Base-by-base conservation (phyloP, 2,329 filamentous ascomycete genomes). In the Venturia effusa region DNA sequence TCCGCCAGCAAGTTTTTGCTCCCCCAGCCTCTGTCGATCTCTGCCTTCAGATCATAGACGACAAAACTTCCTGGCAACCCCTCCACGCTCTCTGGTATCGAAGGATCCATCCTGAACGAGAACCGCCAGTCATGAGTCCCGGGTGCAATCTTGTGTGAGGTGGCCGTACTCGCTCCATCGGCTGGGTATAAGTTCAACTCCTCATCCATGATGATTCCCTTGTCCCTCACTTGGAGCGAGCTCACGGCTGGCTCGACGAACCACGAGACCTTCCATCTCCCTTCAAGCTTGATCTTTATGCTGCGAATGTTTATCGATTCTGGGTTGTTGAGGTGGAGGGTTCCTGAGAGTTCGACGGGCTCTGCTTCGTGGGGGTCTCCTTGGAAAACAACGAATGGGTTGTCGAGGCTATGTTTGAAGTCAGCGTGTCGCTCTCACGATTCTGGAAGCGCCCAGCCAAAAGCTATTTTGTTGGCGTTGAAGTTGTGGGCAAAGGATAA, bases 21-120 rank as follows among this genome's bases (percentile, higher is more conserved):
- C 70, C 97, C 86, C 78, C 94, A 95, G 66, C 92, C 90, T 65
- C 92, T 81, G 57, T 88, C 89, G 61, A 97, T 87, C 61, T 91
- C 92, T 1, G 93, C 94, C 76, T 96, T 96, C 71, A 99, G 81
- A 68, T 89, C 87, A 77, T 97, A 99, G 59, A 90, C 88, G 66
- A 97, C 87, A 76, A 88, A 93, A 19, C 89, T 92, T 69, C 95
- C 90, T 64, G 84, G 82, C 64, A 97, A 80, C 3, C 94, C 94
- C 76, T 97, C 94, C 48, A 99, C 84, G 71, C 91, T 96, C 81
- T 97, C 94, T 22, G 90, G 84, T 72, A 83, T 74, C 39, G 73
- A 72, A 13, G 73, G 74, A 15, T 76, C 74, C 68, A 81, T 73
- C 65, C 74, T 75, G 69, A 81, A 81, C 66, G 76, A 76, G 68